Conservation (phyloP, 169 alveolate genomes). For the Perkinsus olseni region DNA sequence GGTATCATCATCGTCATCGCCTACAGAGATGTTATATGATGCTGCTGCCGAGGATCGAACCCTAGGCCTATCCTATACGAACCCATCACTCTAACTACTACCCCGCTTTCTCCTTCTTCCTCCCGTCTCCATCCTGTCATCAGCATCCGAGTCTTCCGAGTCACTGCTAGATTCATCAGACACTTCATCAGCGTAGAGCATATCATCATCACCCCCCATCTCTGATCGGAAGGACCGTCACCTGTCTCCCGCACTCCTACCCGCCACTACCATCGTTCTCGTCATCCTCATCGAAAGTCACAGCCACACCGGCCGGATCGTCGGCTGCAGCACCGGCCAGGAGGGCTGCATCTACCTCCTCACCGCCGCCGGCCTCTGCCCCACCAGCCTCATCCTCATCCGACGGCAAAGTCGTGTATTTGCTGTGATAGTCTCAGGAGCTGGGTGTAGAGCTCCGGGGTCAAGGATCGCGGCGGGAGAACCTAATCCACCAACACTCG, state of each 20-base stretch:
- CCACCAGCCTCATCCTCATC: slow-evolving; percentile 38
- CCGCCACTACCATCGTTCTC: slow-evolving; percentile 36
- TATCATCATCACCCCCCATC: not conserved
- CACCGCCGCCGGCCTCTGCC: slow-evolving; percentile 12
- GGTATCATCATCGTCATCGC: slow-evolving; percentile 12
- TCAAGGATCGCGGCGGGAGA: not conserved
- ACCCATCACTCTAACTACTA: not conserved
- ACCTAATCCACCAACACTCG: too few relatives aligned
- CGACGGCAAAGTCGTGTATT: slow-evolving; percentile 16
- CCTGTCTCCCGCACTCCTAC: not conserved
- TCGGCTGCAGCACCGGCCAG: slow-evolving; percentile 39
- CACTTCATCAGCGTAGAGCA: not conserved
- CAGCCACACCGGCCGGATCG: slow-evolving; percentile 39
- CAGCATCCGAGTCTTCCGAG: not conserved
- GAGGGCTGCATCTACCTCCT: slow-evolving; percentile 22
- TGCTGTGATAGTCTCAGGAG: not conserved
- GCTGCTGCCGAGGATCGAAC: slow-evolving; percentile 8
- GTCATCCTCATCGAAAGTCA: slow-evolving; percentile 42
- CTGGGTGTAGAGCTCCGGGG: not conserved
- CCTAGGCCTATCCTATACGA: not conserved
- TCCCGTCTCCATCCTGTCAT: not conserved
- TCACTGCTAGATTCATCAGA: not conserved
- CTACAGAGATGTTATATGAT: not conserved
- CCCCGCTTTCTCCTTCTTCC: not conserved
- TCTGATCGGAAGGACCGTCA: not conserved